Conservation (phyloP, 257 asterid genomes). For the Petrea volubilis region DNA sequence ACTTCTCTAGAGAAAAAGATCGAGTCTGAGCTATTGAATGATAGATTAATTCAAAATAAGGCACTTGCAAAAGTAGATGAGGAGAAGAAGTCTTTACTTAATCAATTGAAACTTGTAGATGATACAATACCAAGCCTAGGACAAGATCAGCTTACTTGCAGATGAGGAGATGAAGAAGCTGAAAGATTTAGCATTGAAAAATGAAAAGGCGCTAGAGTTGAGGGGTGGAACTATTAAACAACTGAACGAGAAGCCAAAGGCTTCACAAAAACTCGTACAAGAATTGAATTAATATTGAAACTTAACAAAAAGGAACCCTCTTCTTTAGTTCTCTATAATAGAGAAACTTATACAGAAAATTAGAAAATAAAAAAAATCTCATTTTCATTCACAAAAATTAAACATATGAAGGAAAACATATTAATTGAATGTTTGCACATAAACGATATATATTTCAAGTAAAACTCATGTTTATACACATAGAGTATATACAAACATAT, state of each 20-base stretch:
- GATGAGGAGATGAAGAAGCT: slow-evolving; percentile 45
- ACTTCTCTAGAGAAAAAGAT: slow-evolving; percentile 46
- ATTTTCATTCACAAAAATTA: too few relatives aligned
- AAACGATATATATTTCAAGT: too few relatives aligned
- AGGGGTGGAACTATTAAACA: slow-evolving; percentile 40
- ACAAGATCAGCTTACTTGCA: slow-evolving; percentile 35
- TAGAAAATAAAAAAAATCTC: too few relatives aligned
- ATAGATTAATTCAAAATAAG: slow-evolving; percentile 46
- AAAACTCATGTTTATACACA: too few relatives aligned
- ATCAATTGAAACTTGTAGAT: slow-evolving; percentile 46
- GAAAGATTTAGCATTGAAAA: slow-evolving; percentile 43
- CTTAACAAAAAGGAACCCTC: too few relatives aligned
- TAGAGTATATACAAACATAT: too few relatives aligned
- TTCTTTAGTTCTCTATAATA: too few relatives aligned
- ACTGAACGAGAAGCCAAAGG: slow-evolving; percentile 40
- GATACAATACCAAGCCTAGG: slow-evolving; percentile 36
- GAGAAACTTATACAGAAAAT: too few relatives aligned
- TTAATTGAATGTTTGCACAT: too few relatives aligned
- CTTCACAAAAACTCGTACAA: too few relatives aligned
- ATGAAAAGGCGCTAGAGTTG: slow-evolving; percentile 51
- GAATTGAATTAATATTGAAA: too few relatives aligned
- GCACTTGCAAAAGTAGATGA: slow-evolving; percentile 44
- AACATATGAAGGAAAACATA: too few relatives aligned
- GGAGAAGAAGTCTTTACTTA: slow-evolving; percentile 49
- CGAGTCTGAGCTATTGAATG: slow-evolving; percentile 52